Evolutionary conservation across 768 basidiomycete species (phyloP).

Genomic region (Postia placenta): DNA sequence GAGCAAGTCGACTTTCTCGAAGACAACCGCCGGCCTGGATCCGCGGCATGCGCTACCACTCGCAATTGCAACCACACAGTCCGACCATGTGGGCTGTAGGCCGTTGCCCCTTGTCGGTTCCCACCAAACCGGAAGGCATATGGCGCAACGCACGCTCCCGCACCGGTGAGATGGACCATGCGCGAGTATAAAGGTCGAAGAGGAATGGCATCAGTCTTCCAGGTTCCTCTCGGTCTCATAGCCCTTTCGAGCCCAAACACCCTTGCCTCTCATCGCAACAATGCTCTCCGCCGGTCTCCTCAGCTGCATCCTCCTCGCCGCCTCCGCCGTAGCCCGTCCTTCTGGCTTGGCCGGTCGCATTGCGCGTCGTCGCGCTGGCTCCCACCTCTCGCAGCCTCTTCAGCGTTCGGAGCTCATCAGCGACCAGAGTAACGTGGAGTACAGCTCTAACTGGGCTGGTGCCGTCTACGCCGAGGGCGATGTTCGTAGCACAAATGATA

Average conservation of each 20-base stretch:
- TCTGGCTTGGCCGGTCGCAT: constrained; percentile 13
- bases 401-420: background rate
- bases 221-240: background rate
- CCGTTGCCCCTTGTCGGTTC: too few relatives aligned
- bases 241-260: constrained; percentile 1
- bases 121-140: too few relatives aligned
- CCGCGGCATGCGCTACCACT: too few relatives aligned
- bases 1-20: too few relatives aligned
- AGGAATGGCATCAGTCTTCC: background rate
- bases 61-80: too few relatives aligned
- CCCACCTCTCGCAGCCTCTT: constrained; percentile 11
- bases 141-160: too few relatives aligned
- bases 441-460: constrained; percentile 32
- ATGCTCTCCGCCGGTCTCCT: constrained; percentile 19
- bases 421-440: constrained; percentile 22
- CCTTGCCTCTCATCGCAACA: constrained; percentile 3
- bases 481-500: constrained; percentile 7
- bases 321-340: constrained; percentile 18
- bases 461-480: constrained; percentile 24
- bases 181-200: background rate
- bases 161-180: too few relatives aligned
- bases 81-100: too few relatives aligned
- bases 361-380: constrained; percentile 16
- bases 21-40: too few relatives aligned
- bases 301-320: constrained; percentile 18